These are phyloP conservation scores for Malus hybrid DNA, from an alignment of 331 rosid species.

Conservation along the genomic window DNA sequence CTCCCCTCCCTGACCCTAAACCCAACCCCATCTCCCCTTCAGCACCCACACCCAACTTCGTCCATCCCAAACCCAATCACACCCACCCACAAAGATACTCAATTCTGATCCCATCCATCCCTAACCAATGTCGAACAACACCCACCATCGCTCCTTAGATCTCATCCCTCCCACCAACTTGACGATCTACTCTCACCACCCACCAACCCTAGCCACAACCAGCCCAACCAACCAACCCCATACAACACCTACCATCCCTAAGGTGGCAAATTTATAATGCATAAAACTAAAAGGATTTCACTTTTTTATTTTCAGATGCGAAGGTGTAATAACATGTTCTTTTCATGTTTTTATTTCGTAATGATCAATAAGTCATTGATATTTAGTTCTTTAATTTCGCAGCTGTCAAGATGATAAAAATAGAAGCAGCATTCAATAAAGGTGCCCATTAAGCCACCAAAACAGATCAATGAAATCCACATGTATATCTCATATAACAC, in stretches of 20 bases:
- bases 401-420: neutral
- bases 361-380: neutral
- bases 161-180: too few species aligned
- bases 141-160: too few species aligned
- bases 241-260: neutral
- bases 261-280: neutral
- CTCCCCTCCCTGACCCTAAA: too few species aligned
- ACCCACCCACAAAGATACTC: too few species aligned
- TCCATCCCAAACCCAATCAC: too few species aligned
- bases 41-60: too few species aligned
- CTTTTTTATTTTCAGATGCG: neutral
- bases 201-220: too few species aligned
- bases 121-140: too few species aligned
- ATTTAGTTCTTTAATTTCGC: neutral
- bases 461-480: conserved; percentile 1
- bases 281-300: neutral
- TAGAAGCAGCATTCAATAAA: neutral
- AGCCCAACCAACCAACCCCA: neutral
- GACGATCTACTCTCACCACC: too few species aligned
- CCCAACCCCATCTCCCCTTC: too few species aligned
- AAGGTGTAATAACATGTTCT: neutral
- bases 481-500: conserved; percentile 5
- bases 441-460: neutral
- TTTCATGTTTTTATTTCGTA: neutral
- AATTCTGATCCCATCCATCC: too few species aligned